Percentiles rank a stretch among this genome's conserved stretches.
phyloP scores from a whole-genome alignment of 345 rosid species.

The Corchorus olitorius region DNA sequence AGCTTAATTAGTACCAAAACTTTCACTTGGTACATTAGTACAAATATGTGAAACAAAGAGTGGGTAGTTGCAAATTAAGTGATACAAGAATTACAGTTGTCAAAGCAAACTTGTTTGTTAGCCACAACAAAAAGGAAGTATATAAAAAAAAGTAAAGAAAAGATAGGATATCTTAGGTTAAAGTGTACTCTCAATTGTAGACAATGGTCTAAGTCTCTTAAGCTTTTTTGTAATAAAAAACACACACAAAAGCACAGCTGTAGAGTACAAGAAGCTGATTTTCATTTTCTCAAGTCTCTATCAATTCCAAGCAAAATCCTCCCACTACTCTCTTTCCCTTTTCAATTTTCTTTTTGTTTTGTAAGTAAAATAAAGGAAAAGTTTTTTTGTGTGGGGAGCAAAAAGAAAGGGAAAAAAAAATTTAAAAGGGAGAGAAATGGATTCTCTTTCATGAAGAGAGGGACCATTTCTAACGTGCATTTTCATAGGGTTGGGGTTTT shows the following conservation, averaged over 20 bases:
- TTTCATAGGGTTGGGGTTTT: background rate
- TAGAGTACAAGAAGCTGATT: background rate
- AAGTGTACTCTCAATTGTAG: background rate
- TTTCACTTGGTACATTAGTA: background rate
- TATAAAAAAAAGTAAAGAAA: background rate
- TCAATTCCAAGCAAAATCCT: constrained; percentile 12
- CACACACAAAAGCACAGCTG: background rate
- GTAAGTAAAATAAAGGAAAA: background rate
- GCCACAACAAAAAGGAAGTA: constrained; percentile 1
- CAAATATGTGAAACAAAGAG: constrained; percentile 1
- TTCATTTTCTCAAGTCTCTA: background rate
- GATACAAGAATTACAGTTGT: background rate
- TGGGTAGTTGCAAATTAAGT: background rate
- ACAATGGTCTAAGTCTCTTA: background rate
- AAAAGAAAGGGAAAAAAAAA: background rate
- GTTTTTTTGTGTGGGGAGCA: background rate
- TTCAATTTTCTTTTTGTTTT: background rate
- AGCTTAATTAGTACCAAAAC: background rate
- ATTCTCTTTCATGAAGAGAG: constrained; percentile 9
- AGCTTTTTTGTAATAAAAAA: background rate
- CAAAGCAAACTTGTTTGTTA: constrained; percentile 13
- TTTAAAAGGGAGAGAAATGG: background rate
- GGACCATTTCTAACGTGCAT: constrained; percentile 23
- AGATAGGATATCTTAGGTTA: background rate
- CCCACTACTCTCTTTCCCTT: background rate